Evolutionary conservation across 257 asterid species (phyloP), one percentile per base, ranked within the genome.

Genomic region (Solanum lycopersicoides): DNA sequence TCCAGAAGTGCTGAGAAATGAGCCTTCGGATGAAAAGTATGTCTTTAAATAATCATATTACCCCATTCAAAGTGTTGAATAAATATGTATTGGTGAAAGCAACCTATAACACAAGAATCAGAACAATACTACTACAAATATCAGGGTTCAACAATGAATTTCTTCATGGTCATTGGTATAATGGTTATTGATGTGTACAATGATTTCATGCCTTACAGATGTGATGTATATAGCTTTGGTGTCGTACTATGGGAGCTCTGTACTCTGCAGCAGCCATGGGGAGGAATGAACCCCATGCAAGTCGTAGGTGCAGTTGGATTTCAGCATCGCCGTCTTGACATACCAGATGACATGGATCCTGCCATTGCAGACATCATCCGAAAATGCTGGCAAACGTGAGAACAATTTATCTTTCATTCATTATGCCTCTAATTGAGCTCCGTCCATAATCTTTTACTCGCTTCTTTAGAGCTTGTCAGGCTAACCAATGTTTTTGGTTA

Each of bases 261-360:
- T 85, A 96, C 99, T 2, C 59, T 94, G 94, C 94, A 89, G 90
- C 98, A 96, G 89, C 99, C 99, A 23, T 96, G 99, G 99, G 98
- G 96, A 88, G 98, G 99, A 89, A 94, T 95, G 98, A 96, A 96
- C 84, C 98, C 99, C 3, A 96, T 96, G 99, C 99, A 96, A 92
- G 99, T 96, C 28, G 99, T 96, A 85, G 99, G 99, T 42, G 99
- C 99, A 6, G 99, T 96, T 87, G 99, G 99, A 87, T 96, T 96
- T 92, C 99, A 96, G 92, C 96, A 94, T 85, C 97, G 98, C 79
- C 98, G 99, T 68, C 98, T 96, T 65, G 99, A 96, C 84, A 95
- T 96, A 59, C 99, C 99, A 1, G 96, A 94, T 68, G 91, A 95
- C 90, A 89, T 94, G 90, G 97, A 96, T 91, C 98, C 97, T 23